Evolutionary conservation across 495 filamentous ascomycete genomes (phyloP).

Genomic region (Penicillium cataractarum): DNA sequence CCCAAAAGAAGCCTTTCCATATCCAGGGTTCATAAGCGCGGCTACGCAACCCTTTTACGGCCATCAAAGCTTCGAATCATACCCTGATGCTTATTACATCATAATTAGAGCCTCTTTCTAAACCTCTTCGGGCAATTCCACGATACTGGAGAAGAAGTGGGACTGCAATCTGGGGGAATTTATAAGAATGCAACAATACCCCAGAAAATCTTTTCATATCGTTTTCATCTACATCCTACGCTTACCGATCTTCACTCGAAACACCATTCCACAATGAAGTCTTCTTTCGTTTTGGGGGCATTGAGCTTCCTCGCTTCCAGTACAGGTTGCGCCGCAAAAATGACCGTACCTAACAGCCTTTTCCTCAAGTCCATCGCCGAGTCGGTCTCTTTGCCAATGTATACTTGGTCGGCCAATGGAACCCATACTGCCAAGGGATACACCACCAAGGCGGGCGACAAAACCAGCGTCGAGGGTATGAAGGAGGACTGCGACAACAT

Average conservation of each 20-base stretch:
- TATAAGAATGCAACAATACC: slow-evolving; percentile 13
- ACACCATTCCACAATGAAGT: slow-evolving; percentile 12
- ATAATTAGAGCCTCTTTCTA: slow-evolving; percentile 15
- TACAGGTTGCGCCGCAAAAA: slow-evolving; percentile 17
- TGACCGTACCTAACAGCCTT: slow-evolving; percentile 24
- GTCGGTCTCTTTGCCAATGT: slow-evolving; percentile 26
- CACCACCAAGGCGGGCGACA: slow-evolving; percentile 23
- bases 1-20: neutral
- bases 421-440: slow-evolving; percentile 33
- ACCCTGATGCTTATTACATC: slow-evolving; percentile 10
- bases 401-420: slow-evolving; percentile 35
- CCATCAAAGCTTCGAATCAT: neutral
- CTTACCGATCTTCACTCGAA: neutral
- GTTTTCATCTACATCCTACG: neutral
- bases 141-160: slow-evolving; percentile 7
- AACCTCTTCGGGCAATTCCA: slow-evolving; percentile 3
- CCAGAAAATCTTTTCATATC: neutral
- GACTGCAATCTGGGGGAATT: slow-evolving; percentile 8
- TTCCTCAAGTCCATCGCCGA: slow-evolving; percentile 23
- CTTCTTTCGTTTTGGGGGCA: slow-evolving; percentile 16
- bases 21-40: slow-evolving; percentile 18
- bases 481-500: slow-evolving; percentile 34
- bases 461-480: slow-evolving; percentile 20
- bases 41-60: slow-evolving; percentile 16
- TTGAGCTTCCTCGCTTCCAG: slow-evolving; percentile 14